Percentiles rank a stretch among this genome's conserved stretches.
Conservation (phyloP, 75 land plant genomes). For the Chamaecyparis obtusa region DNA sequence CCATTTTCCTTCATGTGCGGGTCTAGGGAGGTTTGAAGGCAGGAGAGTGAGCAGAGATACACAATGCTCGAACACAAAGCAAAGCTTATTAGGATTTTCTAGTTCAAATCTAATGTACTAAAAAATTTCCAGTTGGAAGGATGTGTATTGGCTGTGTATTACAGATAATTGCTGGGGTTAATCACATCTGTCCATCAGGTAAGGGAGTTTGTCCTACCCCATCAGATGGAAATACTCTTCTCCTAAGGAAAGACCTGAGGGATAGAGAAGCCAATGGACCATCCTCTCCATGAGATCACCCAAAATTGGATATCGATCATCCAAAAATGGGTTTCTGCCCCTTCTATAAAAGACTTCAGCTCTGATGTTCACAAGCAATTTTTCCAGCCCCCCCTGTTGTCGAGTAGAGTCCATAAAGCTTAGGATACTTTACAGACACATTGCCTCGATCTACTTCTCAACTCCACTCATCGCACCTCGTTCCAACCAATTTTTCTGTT, state of each 20-base stretch:
- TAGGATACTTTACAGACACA: no score
- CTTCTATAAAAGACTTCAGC: background rate
- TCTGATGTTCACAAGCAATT: background rate
- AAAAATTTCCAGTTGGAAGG: background rate
- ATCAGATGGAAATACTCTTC: background rate
- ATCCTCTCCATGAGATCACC: background rate
- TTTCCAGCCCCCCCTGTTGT: background rate
- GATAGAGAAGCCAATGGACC: background rate
- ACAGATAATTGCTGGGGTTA: background rate
- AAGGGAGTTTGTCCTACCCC: background rate
- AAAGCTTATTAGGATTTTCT: background rate
- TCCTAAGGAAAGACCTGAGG: background rate
- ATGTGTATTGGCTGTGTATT: background rate
- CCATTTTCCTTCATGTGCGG: background rate
- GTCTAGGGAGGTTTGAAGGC: background rate
- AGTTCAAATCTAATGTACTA: background rate
- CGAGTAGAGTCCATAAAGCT: no score
- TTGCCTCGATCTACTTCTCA: background rate
- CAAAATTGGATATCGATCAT: background rate
- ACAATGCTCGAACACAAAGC: background rate
- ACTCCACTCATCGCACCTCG: no score
- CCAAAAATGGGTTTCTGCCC: background rate
- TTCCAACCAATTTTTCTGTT: background rate
- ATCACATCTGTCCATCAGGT: background rate
- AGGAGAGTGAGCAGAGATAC: background rate